phyloP scores from a whole-genome alignment of 148 eudicot species.

The Pharnaceum exiguum region DNA sequence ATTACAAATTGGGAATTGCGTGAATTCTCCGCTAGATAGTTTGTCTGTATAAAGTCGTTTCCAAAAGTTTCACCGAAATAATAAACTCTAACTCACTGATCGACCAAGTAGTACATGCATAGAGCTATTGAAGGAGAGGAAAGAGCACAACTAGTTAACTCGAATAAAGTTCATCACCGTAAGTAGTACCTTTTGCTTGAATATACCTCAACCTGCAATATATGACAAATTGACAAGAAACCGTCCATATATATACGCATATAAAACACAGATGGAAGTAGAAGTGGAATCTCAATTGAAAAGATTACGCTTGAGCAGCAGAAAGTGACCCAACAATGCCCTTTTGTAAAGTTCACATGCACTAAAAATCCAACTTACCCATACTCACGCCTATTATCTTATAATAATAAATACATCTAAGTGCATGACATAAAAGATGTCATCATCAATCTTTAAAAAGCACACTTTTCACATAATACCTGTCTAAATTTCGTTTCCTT shows the following conservation, averaged over 20 bases:
- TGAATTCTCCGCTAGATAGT: no score
- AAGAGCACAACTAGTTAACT: no score
- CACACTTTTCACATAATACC: no score
- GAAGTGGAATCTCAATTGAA: constrained; percentile 2
- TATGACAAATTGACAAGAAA: background rate
- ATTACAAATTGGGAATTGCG: no score
- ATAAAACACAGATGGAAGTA: background rate
- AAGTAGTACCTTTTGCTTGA: background rate
- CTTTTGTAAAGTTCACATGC: constrained; percentile 13
- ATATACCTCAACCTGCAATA: constrained; percentile 2
- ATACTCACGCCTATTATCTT: constrained; percentile 3
- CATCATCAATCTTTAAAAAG: no score
- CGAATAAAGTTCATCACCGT: no score
- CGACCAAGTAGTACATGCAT: no score
- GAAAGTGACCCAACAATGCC: constrained; percentile 19
- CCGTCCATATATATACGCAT: background rate
- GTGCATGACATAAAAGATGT: background rate
- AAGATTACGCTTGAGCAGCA: background rate
- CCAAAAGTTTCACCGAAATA: no score
- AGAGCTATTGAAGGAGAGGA: no score
- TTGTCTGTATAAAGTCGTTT: no score
- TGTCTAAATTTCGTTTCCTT: no score
- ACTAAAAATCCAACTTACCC: background rate
- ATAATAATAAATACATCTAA: constrained; percentile 6
- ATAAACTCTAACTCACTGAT: no score